Base-by-base conservation (phyloP, 208 protist genomes). In the Acanthamoeba sp. region DNA sequence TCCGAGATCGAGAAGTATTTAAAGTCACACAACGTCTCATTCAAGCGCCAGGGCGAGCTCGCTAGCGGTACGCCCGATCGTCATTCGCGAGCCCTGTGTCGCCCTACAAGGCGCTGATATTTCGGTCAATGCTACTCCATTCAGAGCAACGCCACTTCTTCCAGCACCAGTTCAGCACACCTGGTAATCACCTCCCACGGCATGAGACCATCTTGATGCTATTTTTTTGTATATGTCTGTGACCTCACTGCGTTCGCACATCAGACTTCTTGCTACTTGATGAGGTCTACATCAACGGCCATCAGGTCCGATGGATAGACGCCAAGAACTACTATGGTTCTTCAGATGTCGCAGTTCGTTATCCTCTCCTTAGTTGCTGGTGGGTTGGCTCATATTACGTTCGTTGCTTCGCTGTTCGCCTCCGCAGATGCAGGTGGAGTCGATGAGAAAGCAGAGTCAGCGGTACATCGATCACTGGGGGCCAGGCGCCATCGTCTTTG, bases 301-400 rank as follows among this genome's bases (percentile, higher is more conserved):
- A 80, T 12, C 69, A 48, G 32, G 69, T 80, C 1, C 32, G 36
- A 27, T 80, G 69, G 69, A 80, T 80, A 4, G 69, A 80, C 22
- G 69, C 69, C 36, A 80, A 80, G 69, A 80, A 80, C 36, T 80
- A 50, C 38, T 80, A 80, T 22, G 69, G 69, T 12, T 22, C 69
- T 3, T 80, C 69, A 1, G 69, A 80, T 22, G 16, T 80, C 18
- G 36, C 4, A 12, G 69, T 80, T 27, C 69, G 38, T 50, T 4
- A 29, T 80, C 22, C 18, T 80, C 69, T 48, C 12, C n/a, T 16
- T 34, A 1, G 6, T 66, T 27, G 20, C n/a, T 34, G 1, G 27
- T 66, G 18, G 59, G 27, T 66, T 66, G n/a, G 32, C 18, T 38
- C n/a, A n/a, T 76, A 2, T 76, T 76, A 18, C 20, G 2, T 69